A percentile compares a stretch with the other conserved stretches of the same genome.
phyloP scores from a whole-genome alignment of 2,329 filamentous ascomycete genomes.

The Epichloe coenophiala region DNA sequence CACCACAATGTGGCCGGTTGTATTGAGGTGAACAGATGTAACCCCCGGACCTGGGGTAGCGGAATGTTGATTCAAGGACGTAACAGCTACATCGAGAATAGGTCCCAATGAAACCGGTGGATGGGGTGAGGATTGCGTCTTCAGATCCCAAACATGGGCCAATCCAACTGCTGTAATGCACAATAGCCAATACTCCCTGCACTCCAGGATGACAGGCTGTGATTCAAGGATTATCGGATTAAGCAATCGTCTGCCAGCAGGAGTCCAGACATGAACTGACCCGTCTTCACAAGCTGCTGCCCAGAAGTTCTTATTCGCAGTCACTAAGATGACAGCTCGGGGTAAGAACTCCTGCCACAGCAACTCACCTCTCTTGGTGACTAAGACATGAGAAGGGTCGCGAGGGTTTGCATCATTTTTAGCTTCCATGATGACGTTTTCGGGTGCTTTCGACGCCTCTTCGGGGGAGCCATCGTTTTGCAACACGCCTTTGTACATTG shows the following conservation, averaged over 20 bases:
- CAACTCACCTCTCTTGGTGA: constrained; percentile 65
- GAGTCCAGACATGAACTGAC: constrained; percentile 80
- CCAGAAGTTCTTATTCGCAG: constrained; percentile 91
- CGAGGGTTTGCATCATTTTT: constrained; percentile 65
- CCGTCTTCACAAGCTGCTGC: constrained; percentile 88
- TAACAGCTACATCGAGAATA: constrained; percentile 73
- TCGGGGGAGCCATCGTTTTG: constrained; percentile 40
- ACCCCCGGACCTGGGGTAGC: constrained; percentile 72
- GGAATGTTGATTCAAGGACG: constrained; percentile 61
- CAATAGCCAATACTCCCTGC: constrained; percentile 75
- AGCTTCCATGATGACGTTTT: constrained; percentile 74
- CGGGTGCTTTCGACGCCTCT: constrained; percentile 48
- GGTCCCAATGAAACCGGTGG: constrained; percentile 82
- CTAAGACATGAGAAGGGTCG: constrained; percentile 73
- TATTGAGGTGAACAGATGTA: constrained; percentile 84
- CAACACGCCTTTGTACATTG: constrained; percentile 55
- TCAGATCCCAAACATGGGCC: constrained; percentile 89
- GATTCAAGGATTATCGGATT: constrained; percentile 81
- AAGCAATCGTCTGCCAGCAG: constrained; percentile 72
- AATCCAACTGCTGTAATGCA: constrained; percentile 80
- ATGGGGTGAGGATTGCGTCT: constrained; percentile 69
- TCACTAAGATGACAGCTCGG: constrained; percentile 73
- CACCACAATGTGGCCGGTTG: constrained; percentile 72
- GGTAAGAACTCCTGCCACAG: constrained; percentile 94
- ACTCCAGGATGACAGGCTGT: constrained; percentile 88